Evolutionary conservation across 1,284 basidiomycete genomes (phyloP).

Genomic region (Pyrrhoderma lamaoense): DNA sequence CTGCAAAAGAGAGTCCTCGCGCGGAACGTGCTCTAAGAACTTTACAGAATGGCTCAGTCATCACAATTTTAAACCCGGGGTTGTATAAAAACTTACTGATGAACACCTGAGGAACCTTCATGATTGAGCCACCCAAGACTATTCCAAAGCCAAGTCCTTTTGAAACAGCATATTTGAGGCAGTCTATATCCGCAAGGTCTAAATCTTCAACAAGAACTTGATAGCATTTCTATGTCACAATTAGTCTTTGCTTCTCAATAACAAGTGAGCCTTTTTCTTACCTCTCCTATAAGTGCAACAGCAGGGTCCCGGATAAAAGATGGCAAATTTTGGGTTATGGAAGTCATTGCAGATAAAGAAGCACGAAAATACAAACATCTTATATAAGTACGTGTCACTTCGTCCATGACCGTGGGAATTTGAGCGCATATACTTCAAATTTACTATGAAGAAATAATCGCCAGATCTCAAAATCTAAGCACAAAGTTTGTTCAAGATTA

Average conservation of each 20-base stretch:
- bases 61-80: no score
- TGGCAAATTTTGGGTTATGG: conserved; percentile 70
- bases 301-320: conserved; percentile 78
- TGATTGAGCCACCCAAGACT: conserved; percentile 87
- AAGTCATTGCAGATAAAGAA: conserved; percentile 40
- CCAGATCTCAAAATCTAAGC: no score
- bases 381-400: not conserved
- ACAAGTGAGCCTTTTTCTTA: conserved; percentile 28
- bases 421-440: no score
- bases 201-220: conserved; percentile 84
- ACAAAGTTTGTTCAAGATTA: no score
- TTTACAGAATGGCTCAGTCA: conserved; percentile 28
- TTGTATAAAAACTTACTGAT: conserved; percentile 71
- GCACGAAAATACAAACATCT: not conserved
- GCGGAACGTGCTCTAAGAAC: conserved; percentile 65
- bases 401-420: no score
- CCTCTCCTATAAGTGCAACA: conserved; percentile 76
- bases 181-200: conserved; percentile 74
- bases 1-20: conserved; percentile 73
- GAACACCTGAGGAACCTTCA: conserved; percentile 89
- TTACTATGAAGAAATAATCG: no score
- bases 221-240: conserved; percentile 72
- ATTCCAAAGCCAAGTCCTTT: conserved; percentile 92
- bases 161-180: conserved; percentile 87
- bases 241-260: not conserved